Conservation (phyloP, 352 stramenopile species). For the Globisporangium recalcitrans region DNA sequence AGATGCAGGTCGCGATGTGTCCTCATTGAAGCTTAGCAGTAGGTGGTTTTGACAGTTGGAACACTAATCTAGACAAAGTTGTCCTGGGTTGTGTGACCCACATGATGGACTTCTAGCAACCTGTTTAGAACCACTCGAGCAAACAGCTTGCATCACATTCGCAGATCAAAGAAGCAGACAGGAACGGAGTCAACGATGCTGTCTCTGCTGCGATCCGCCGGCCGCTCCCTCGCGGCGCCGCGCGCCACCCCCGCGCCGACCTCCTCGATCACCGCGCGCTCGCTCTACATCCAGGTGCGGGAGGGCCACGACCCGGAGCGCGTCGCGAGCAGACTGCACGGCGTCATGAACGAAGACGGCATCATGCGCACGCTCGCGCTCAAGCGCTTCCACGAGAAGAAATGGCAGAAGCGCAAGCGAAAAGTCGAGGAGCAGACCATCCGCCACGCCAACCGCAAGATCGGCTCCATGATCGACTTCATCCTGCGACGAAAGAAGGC, state of each 20-base stretch:
- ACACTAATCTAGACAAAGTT: neutral
- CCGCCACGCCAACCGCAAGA: constrained; percentile 70
- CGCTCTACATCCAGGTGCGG: constrained; percentile 53
- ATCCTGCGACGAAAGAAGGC: constrained; percentile 78
- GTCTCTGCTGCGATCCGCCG: constrained; percentile 26
- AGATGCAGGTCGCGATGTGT: neutral
- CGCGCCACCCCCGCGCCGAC: constrained; percentile 12
- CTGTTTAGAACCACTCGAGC: constrained; percentile 11
- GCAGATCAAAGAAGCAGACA: neutral
- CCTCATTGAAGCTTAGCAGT: neutral
- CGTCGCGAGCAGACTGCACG: constrained; percentile 51
- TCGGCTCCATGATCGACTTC: constrained; percentile 83
- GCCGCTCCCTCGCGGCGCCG: constrained; percentile 12
- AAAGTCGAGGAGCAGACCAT: constrained; percentile 77
- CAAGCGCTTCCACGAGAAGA: constrained; percentile 81
- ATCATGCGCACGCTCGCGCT: constrained; percentile 66
- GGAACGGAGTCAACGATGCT: constrained; percentile 26
- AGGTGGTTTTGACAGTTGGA: neutral
- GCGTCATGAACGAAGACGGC: constrained; percentile 71
- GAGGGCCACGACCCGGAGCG: constrained; percentile 44
- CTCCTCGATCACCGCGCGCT: constrained; percentile 20
- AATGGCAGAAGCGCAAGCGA: constrained; percentile 76
- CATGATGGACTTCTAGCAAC: constrained; percentile 1
- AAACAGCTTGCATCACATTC: neutral
- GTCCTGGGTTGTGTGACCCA: neutral